Base-by-base conservation (phyloP, 208 protist genomes). In the Trypanosoma vivax region DNA sequence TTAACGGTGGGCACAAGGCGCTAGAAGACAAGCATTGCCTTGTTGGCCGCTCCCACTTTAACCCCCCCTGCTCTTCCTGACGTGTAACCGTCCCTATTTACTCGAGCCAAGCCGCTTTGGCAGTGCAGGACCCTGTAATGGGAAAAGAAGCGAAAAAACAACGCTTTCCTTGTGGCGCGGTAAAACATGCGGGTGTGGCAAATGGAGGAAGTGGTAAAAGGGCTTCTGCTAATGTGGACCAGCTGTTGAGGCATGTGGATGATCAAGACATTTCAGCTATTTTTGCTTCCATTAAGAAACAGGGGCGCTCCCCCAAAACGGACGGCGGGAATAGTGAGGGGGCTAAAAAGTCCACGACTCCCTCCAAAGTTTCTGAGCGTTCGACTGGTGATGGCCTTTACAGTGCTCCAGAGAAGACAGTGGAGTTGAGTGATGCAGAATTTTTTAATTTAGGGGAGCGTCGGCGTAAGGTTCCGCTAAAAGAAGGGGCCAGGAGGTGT, bases 361-460 rank as follows among this genome's bases (percentile, higher is more conserved):
- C n/a, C n/a, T n/a, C n/a, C 2, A 28, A 38, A 18, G 34, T 31
- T 5, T 3, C 48, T 18, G 21, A 1, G 6, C 16, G 28, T 16
- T 40, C 23, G 5, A 16, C n/a, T 25, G 64, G 68, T 29, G 87
- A 90, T 59, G 83, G 83, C 4, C 49, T 94, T 3, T 94, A 91
- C 38, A 73, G 53, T 34, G 78, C 74, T 2, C 80, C 87, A 3
- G 73, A 88, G 54, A 88, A 83, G 65, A 77, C 69, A 0, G 45
- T 91, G 16, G 67, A 79, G 28, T 76, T 94, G 66, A 80, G 71
- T 58, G 87, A 94, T 68, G 69, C 62, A 24, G 73, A 57, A 11
- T 94, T 94, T 46, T 94, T 94, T 70, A 70, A 73, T 38, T 50
- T 66, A 1, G n/a, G n/a, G n/a, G n/a, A n/a, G n/a, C n/a, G n/a